A percentile compares a stretch with the other conserved stretches of the same genome.
These are phyloP conservation scores for Phalaenopsis aphrodite DNA, from an alignment of 106 monocot genomes.

Conservation along the genomic window DNA sequence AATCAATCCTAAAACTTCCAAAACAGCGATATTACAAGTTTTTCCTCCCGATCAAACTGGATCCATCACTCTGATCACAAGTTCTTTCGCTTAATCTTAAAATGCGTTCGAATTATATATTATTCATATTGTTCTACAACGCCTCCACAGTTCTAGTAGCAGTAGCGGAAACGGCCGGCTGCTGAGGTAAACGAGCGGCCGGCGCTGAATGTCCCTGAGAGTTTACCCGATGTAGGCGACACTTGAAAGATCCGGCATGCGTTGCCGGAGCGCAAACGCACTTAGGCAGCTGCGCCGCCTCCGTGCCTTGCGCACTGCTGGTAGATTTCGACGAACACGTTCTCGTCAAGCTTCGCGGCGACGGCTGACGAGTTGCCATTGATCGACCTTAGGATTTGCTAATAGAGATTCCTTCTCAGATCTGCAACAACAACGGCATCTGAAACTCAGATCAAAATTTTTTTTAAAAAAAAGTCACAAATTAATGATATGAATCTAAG, in stretches of 20 bases:
- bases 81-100: background rate
- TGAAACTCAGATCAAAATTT: background rate
- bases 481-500: background rate
- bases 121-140: background rate
- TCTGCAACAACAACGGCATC: background rate
- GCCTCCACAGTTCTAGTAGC: constrained; percentile 10
- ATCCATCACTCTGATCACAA: background rate
- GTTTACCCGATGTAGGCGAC: constrained; percentile 44
- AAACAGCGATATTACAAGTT: background rate
- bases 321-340: constrained; percentile 12
- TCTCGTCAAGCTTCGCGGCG: constrained; percentile 10
- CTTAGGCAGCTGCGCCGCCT: constrained; percentile 6
- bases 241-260: constrained; percentile 51
- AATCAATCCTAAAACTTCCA: background rate
- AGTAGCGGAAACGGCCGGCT: background rate
- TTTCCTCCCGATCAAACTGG: background rate
- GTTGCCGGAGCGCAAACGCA: constrained; percentile 48
- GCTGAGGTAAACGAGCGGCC: background rate
- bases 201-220: constrained; percentile 22
- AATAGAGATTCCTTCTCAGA: background rate
- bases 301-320: background rate
- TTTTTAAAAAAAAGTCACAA: background rate
- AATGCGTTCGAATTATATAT: background rate
- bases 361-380: constrained; percentile 11
- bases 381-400: background rate